Evolutionary conservation across 257 asterid genomes (phyloP).

Genomic region (Apocynum venetum): DNA sequence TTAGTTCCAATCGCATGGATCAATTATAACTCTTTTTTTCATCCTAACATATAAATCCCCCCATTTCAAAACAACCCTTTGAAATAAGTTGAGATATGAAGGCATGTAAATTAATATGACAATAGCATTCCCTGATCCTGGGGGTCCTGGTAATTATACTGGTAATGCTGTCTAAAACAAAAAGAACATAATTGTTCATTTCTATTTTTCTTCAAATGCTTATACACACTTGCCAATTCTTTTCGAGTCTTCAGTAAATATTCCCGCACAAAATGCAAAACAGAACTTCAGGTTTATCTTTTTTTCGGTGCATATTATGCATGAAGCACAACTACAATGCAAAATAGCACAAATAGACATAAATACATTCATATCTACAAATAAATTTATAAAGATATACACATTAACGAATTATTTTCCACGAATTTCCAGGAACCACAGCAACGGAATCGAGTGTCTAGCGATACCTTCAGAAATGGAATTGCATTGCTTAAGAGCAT

Average conservation of each 20-base stretch:
- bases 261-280: background rate
- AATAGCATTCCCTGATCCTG: background rate
- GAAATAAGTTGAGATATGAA: too few species aligned
- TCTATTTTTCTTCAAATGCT: too few species aligned
- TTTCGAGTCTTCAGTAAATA: background rate
- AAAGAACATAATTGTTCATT: background rate
- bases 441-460: background rate
- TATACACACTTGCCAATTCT: background rate
- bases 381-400: background rate
- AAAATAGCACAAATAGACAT: background rate
- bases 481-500: slow-evolving; percentile 89
- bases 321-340: background rate
- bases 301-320: background rate
- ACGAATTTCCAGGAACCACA: too few species aligned
- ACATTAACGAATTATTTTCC: background rate
- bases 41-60: too few species aligned
- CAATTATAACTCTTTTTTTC: too few species aligned
- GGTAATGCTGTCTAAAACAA: background rate
- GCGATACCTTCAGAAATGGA: slow-evolving; percentile 79
- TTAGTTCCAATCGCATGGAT: too few species aligned
- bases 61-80: too few species aligned
- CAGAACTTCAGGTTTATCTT: background rate
- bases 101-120: too few species aligned
- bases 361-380: background rate
- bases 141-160: background rate